Conservation (phyloP, 1,284 basidiomycete species). For the Laetiporus sulphureus region DNA sequence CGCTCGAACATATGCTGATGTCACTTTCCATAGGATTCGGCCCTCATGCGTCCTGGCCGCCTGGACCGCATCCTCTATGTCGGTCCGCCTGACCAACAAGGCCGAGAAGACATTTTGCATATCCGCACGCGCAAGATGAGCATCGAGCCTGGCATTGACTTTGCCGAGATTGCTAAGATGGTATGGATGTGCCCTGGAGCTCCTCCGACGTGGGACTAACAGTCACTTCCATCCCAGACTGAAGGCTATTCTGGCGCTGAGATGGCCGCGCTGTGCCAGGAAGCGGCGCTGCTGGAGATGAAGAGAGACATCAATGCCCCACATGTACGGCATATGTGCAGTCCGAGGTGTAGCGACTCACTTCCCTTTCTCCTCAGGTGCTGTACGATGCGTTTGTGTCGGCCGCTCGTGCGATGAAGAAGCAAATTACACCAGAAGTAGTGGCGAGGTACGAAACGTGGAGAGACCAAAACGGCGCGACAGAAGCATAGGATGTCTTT, state of each 20-base stretch:
- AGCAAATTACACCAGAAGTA: conserved; percentile 85
- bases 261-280: conserved; percentile 88
- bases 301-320: conserved; percentile 75
- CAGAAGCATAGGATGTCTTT: too few relatives aligned
- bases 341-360: too few relatives aligned
- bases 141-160: conserved; percentile 63
- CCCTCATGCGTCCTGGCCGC: conserved; percentile 90
- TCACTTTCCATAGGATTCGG: conserved; percentile 65
- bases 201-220: not conserved
- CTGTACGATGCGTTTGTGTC: conserved; percentile 66
- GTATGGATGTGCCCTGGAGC: conserved; percentile 25
- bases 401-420: conserved; percentile 71
- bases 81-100: conserved; percentile 79
- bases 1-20: not conserved
- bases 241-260: conserved; percentile 97
- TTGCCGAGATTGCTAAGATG: conserved; percentile 66
- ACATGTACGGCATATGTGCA: conserved; percentile 55
- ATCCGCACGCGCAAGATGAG: conserved; percentile 81
- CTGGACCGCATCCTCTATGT: conserved; percentile 96
- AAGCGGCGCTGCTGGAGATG: conserved; percentile 92
- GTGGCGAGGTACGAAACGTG: conserved; percentile 66
- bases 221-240: conserved; percentile 58
- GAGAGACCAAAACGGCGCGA: conserved; percentile 34
- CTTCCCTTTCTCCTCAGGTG: too few relatives aligned
- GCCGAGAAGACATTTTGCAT: conserved; percentile 79